Conservation (phyloP, 2,329 filamentous ascomycete genomes). For the Botryotinia narcissicola region DNA sequence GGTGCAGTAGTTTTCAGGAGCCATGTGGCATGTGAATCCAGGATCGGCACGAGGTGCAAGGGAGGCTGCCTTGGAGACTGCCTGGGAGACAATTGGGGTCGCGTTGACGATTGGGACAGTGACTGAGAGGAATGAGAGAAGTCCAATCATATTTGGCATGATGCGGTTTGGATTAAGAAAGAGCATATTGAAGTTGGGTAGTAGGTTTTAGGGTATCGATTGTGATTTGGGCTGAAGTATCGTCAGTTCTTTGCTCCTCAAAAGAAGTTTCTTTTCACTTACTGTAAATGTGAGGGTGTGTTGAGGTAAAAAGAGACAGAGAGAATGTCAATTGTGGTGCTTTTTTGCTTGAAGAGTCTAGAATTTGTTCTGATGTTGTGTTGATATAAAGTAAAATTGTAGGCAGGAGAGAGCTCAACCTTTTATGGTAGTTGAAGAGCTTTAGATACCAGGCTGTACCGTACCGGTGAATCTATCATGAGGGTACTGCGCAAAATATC, state of each 20-base stretch:
- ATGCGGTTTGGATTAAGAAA: background rate
- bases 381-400: background rate
- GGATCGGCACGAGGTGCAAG: background rate
- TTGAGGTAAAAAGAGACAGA: background rate
- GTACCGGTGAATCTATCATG: background rate
- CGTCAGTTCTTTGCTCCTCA: background rate
- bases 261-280: background rate
- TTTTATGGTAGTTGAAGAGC: background rate
- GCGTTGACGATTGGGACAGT: background rate
- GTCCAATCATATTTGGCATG: background rate
- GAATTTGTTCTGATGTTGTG: background rate
- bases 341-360: background rate
- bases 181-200: background rate
- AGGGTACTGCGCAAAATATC: background rate
- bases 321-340: background rate
- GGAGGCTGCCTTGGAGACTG: background rate
- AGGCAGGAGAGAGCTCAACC: background rate
- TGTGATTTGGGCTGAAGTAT: background rate
- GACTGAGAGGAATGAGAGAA: background rate
- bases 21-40: background rate
- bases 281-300: background rate
- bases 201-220: background rate
- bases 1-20: background rate
- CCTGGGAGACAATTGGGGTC: background rate
- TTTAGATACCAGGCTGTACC: background rate